Base-by-base conservation (phyloP, 371 early-diverging fungal genomes). In the Mucor indicus region DNA sequence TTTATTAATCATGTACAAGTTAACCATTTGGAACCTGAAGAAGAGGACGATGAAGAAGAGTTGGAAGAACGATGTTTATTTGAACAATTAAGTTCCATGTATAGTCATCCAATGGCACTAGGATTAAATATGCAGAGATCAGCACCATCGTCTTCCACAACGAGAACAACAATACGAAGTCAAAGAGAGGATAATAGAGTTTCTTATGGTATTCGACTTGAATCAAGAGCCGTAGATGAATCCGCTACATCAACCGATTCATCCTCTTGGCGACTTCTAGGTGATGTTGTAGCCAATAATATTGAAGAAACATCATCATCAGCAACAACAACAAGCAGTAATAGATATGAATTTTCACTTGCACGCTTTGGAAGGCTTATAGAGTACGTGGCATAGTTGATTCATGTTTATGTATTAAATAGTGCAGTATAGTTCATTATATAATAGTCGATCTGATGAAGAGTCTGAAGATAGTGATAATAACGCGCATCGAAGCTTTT, bases 11-110 rank as follows among this genome's bases (percentile, higher is more conserved):
- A 39, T n/a, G n/a, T 24, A 15, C 40, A 23, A 22, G 40, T 23
- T 22, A 25, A 39, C 13, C n/a, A n/a, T n/a, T n/a, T n/a, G n/a
- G n/a, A n/a, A 25, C 24, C 25, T n/a, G 39, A 48, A 8, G 48
- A 23, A 6, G 36, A 36, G n/a, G 45, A 39, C 5, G 42, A 42
- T n/a, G 50, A 50, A 27, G 41, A 41, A 25, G 1, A 29, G 11
- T 33, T 50, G 33, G 50, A 50, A 21, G 50, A 50, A 33, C 15
- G 50, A 50, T 50, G 50, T 35, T 21, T 50, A 17, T 48, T 31
- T 16, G 48, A 48, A 31, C 38, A 39, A 39, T 10, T 48, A 13
- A 22, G 39, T 22, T 48, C 48, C 11, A 48, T 48, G 20, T 48
- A 48, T 16, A 48, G 23, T 16, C 48, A 48, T 23, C 48, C 48